Base-by-base conservation (phyloP, 2,329 filamentous ascomycete species). In the Botrytis tulipae region DNA sequence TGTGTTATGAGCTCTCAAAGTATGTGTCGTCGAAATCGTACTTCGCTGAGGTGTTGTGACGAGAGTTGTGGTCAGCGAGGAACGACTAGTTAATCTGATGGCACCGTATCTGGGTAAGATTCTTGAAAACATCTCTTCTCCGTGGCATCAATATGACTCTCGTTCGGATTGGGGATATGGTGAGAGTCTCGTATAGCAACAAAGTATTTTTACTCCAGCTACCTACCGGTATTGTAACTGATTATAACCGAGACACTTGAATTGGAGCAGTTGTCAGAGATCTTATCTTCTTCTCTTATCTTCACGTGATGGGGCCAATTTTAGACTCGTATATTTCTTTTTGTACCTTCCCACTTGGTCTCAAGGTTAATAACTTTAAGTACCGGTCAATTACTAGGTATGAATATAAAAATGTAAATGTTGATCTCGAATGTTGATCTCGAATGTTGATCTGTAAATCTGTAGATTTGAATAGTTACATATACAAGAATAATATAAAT, bases 231-330 rank as follows among this genome's bases (percentile, higher is more conserved):
- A 61, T n/a, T 37, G 59, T 16, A n/a, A 25, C n/a, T 29, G 25
- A 54, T 29, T 18, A 37, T 18, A 35, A 16, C 51, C 9, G 51
- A 51, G 25, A 22, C 32, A 12, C 57, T 60, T 12, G 20, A 16
- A 3, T n/a, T 4, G 18, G 29, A 60, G 54, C 54, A 57, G 16
- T 57, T 32, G 54, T 32, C 18, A 37, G 59, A 61, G 60, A 35
- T 62, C 60, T 62, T 62, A 62, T 62, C 35, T 62, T 25, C 5
- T 8, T 16, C 32, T 32, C 32, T 67, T 68, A 68, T 68, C 46
- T 18, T 68, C 65, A 68, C 65, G 65, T 68, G 65, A 57, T 8
- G 0, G 7, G 2, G 7, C 35, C 57, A 57, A 54, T 29, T 42
- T 29, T 40, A 54, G 35, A 40, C 51, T 29, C 32, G 8, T 2